These are phyloP conservation scores for Zymoseptoria pseudotritici DNA, from an alignment of 2,329 filamentous ascomycete species.

Conservation along the genomic window DNA sequence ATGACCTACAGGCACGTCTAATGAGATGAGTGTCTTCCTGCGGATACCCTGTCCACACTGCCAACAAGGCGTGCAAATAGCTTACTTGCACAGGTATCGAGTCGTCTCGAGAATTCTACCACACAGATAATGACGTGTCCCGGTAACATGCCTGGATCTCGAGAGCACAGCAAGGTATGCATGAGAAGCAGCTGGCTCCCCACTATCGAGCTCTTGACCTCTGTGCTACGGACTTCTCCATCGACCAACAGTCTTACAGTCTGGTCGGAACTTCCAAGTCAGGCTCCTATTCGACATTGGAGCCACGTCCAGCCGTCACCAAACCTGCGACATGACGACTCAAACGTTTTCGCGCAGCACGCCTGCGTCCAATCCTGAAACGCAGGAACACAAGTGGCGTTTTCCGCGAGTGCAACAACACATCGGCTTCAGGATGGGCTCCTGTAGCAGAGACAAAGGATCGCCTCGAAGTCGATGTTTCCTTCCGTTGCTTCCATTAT, in stretches of 20 bases:
- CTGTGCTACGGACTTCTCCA: neutral
- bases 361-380: neutral
- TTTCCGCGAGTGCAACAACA: neutral
- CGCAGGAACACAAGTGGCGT: neutral
- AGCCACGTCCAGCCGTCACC: neutral
- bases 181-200: neutral
- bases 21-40: neutral
- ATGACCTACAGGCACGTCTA: neutral
- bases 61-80: neutral
- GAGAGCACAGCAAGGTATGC: neutral
- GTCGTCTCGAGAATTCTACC: neutral
- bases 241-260: neutral
- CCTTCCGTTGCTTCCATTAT: neutral
- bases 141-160: neutral
- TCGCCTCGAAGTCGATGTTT: neutral
- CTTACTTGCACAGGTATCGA: neutral
- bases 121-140: too few species aligned
- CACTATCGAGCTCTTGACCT: neutral
- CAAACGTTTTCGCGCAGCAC: neutral
- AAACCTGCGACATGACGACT: neutral
- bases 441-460: neutral
- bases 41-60: neutral
- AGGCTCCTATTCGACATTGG: neutral
- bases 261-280: neutral
- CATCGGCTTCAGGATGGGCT: neutral